These are phyloP conservation scores for Macadamia integrifolia DNA, from an alignment of 164 flowering plant genomes.

Conservation along the genomic window DNA sequence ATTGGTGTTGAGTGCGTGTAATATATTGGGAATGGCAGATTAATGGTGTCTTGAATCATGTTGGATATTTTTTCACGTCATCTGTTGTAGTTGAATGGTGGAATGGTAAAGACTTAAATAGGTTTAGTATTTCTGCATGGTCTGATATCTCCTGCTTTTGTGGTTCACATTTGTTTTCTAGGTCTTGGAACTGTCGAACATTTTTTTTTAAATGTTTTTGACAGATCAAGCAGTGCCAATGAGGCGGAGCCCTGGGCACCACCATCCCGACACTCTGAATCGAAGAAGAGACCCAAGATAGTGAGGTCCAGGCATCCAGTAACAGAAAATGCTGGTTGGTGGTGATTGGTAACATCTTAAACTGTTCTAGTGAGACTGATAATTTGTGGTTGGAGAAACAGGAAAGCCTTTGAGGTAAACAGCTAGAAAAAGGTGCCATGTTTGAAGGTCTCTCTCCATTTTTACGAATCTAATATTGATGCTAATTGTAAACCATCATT, in stretches of 20 bases:
- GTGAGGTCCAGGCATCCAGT: conserved; percentile 15
- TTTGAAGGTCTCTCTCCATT: conserved; percentile 45
- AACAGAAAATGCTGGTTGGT: conserved; percentile 18
- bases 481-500: not conserved
- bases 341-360: conserved; percentile 15
- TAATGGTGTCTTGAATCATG: not conserved
- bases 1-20: not conserved
- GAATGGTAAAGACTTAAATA: no score
- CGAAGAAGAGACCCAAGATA: conserved; percentile 27
- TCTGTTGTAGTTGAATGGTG: no score
- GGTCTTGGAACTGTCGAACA: not conserved
- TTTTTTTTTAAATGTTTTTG: not conserved
- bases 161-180: not conserved
- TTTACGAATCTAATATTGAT: conserved; percentile 20
- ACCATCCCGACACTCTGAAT: conserved; percentile 35
- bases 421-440: conserved; percentile 48
- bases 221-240: conserved; percentile 35
- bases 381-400: conserved; percentile 56
- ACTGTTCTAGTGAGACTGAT: conserved; percentile 40
- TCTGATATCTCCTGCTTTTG: no score
- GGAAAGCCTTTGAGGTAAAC: conserved; percentile 74
- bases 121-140: no score
- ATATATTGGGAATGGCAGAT: no score
- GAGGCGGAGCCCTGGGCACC: conserved; percentile 65
- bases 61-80: no score